Evolutionary conservation across 208 protist genomes (phyloP).

Genomic region (Trypanosoma congolense): DNA sequence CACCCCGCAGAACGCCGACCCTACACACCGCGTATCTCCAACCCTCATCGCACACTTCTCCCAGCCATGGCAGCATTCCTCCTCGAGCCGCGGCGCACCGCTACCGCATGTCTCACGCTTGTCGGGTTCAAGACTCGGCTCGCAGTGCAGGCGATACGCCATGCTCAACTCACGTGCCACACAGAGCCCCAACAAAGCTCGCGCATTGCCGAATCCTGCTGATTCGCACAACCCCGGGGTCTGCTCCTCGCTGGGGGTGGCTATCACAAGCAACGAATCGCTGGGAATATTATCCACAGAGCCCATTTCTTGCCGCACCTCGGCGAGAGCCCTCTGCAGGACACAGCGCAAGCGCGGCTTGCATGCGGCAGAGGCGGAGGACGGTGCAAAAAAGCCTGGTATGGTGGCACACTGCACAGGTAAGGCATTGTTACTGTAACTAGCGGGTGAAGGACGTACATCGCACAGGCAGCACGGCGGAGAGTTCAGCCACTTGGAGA

Average conservation of each 20-base stretch:
- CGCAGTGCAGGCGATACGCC: slow-evolving; percentile 15
- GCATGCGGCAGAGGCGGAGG: not conserved
- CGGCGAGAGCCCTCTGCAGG: slow-evolving; percentile 1
- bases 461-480: slow-evolving; percentile 7
- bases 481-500: slow-evolving; percentile 1
- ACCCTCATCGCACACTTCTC: slow-evolving; percentile 9
- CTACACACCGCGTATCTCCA: slow-evolving; percentile 30
- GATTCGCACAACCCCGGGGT: too few species aligned
- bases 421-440: not conserved
- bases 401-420: slow-evolving; percentile 4
- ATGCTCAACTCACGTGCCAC: slow-evolving; percentile 18
- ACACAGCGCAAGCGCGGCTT: slow-evolving; percentile 2
- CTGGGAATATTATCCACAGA: slow-evolving; percentile 23
- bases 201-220: too few species aligned
- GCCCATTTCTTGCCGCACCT: slow-evolving; percentile 17
- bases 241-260: too few species aligned
- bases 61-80: not conserved
- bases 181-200: slow-evolving; percentile 13
- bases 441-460: not conserved
- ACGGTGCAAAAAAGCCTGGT: slow-evolving; percentile 13
- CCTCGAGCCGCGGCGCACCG: not conserved
- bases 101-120: not conserved
- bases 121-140: not conserved
- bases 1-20: slow-evolving; percentile 47
- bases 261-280: slow-evolving; percentile 18